phyloP scores from a whole-genome alignment of 2,329 filamentous ascomycete genomes.

The Fusarium pseudoanthophilum region DNA sequence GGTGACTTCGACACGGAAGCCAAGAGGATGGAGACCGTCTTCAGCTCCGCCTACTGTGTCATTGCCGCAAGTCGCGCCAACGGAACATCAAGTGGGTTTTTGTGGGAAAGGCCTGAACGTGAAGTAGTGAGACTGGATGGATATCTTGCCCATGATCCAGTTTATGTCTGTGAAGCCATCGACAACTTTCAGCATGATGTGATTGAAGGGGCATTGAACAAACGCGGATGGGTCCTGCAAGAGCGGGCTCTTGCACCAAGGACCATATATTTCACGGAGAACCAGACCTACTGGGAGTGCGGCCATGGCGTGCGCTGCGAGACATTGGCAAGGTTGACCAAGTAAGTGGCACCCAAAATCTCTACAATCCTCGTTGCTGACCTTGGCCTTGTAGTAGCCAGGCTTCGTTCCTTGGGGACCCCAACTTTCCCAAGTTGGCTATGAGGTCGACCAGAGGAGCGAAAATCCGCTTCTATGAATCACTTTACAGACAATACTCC shows the following conservation, averaged over 20 bases:
- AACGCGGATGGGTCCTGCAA: constrained; percentile 13
- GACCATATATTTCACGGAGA: constrained; percentile 34
- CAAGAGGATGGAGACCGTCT: background rate
- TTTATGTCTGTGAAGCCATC: constrained; percentile 26
- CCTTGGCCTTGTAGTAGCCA: background rate
- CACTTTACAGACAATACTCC: constrained; percentile 32
- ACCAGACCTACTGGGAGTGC: constrained; percentile 35
- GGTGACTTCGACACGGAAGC: constrained; percentile 3
- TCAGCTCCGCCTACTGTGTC: background rate
- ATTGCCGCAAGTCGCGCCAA: constrained; percentile 12
- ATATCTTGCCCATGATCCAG: background rate
- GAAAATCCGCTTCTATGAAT: constrained; percentile 27
- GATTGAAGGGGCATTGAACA: constrained; percentile 15
- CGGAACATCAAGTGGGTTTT: constrained; percentile 8
- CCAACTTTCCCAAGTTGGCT: constrained; percentile 26
- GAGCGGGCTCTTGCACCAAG: constrained; percentile 27
- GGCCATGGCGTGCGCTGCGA: constrained; percentile 31
- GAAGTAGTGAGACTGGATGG: constrained; percentile 2
- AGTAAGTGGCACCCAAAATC: constrained; percentile 9
- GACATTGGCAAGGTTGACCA: constrained; percentile 20
- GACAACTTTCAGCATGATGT: constrained; percentile 32
- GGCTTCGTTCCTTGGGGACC: constrained; percentile 32
- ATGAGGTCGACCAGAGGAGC: constrained; percentile 16
- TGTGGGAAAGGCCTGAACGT: constrained; percentile 1
- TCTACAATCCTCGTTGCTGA: background rate